Evolutionary conservation across 768 basidiomycete species (phyloP), one percentile per base, ranked within the genome.

Genomic region (Austroboletus eburneus): DNA sequence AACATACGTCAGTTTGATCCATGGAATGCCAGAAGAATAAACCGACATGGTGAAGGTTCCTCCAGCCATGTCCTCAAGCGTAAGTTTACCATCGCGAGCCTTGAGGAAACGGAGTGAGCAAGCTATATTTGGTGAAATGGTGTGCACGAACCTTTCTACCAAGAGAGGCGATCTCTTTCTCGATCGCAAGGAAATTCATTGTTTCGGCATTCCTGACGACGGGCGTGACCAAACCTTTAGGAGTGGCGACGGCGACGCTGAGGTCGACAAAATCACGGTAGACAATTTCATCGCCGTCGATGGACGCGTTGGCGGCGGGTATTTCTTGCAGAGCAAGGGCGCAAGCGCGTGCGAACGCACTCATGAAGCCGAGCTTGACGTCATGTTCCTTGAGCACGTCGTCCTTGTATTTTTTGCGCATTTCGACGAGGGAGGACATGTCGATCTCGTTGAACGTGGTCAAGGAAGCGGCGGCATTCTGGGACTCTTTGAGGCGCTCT

Each of bases 401-500:
- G 53, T 96, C 93, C 76, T 98, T 98, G 81, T 92, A 94, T 64
- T 85, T 81, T 65, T 85, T 81, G 59, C 95, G 88, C 83, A 98
- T 82, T 34, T 86, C 84, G 74, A 96, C 88, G 46, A 98, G 73
- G 35, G 89, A 85, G 34, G 91, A 93, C 95, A 99, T 98, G 74
- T 98, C 95, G 63, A 99, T 91, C 72, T 99, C 95, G 73, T 99
- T 97, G 80, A 99, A 99, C 21, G 95, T 98, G 27, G 96, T 98
- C 49, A 98, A 70, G 41, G 92, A 94, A 39, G 95, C 95, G 4
- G 95, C 96, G 17, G 90, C 81, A 64, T 97, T 96, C 68, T 99
- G 95, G 20, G 94, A 95, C 65, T 96, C 87, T 74, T 99, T 99
- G 65, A 99, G 81, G 43, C 95, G 92, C 70, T 94, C 91, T 39